A percentile compares a stretch with the other conserved stretches of the same genome.
Evolutionary conservation across 1,139 yeast species (phyloP).

Genomic region (Kodamaea ohmeri): DNA sequence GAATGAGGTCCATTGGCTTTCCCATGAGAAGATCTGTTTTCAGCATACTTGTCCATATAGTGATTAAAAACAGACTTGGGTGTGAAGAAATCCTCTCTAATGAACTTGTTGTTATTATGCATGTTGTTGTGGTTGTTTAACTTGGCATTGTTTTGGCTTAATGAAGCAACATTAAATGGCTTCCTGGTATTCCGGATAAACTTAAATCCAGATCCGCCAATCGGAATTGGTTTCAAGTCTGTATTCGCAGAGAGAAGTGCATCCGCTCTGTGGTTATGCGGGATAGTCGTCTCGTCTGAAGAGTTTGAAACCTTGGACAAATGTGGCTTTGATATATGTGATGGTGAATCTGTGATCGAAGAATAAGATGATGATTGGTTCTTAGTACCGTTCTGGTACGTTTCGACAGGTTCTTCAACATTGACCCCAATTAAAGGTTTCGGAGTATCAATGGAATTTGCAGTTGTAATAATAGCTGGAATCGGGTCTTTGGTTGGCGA

Average conservation of each 20-base stretch:
- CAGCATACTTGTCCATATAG: slow-evolving; percentile 69
- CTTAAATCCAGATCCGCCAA: slow-evolving; percentile 30
- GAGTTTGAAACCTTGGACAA: slow-evolving; percentile 3
- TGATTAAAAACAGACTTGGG: slow-evolving; percentile 73
- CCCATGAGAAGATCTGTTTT: slow-evolving; percentile 24
- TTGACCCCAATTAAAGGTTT: neutral
- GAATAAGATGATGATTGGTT: slow-evolving; percentile 10
- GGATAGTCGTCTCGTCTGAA: slow-evolving; percentile 20
- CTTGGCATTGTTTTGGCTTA: slow-evolving; percentile 39
- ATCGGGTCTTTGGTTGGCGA: neutral
- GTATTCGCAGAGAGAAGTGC: slow-evolving; percentile 43
- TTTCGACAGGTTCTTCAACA: neutral
- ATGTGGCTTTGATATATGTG: slow-evolving; percentile 11
- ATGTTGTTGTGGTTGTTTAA: slow-evolving; percentile 23
- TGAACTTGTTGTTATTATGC: slow-evolving; percentile 33
- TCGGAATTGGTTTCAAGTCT: slow-evolving; percentile 45
- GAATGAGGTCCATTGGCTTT: slow-evolving; percentile 11
- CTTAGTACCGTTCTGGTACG: neutral
- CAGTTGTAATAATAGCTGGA: slow-evolving; percentile 4
- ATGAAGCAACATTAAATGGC: slow-evolving; percentile 62
- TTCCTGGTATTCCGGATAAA: slow-evolving; percentile 52
- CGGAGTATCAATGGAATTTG: neutral
- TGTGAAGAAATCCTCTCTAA: slow-evolving; percentile 71
- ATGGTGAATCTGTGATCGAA: slow-evolving; percentile 14
- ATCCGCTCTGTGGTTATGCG: slow-evolving; percentile 47